Conservation (phyloP, 345 rosid species). For the Barbarea vulgaris region DNA sequence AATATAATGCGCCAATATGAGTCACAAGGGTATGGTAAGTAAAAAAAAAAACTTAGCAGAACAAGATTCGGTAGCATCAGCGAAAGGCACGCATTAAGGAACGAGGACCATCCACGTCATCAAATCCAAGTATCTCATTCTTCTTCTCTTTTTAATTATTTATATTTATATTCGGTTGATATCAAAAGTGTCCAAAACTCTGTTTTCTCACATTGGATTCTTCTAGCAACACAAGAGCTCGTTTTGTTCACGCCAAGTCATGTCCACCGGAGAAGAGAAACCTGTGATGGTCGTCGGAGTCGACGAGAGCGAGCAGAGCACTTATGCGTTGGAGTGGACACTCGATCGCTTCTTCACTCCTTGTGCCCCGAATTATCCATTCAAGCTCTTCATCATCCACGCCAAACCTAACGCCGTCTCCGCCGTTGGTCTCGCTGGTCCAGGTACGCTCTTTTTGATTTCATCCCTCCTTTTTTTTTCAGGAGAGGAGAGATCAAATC, state of each 20-base stretch:
- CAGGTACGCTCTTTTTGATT: constrained; percentile 49
- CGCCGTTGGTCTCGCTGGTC: constrained; percentile 71
- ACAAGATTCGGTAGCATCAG: not conserved
- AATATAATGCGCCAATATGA: not conserved
- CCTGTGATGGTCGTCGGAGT: constrained; percentile 61
- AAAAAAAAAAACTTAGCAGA: not conserved
- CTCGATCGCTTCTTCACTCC: constrained; percentile 77
- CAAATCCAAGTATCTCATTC: constrained; percentile 19
- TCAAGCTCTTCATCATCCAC: constrained; percentile 74
- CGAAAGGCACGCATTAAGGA: not conserved
- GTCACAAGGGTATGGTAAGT: not conserved
- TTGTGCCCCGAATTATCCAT: constrained; percentile 54
- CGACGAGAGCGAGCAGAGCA: constrained; percentile 74
- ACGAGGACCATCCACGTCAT: constrained; percentile 22
- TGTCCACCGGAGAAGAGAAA: constrained; percentile 53
- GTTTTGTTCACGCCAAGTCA: constrained; percentile 21
- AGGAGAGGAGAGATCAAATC: too few species aligned
- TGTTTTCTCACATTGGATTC: constrained; percentile 2
- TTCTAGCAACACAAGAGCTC: not conserved
- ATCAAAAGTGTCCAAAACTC: not conserved
- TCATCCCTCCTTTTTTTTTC: not conserved
- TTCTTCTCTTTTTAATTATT: too few species aligned
- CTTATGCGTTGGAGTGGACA: constrained; percentile 87
- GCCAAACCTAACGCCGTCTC: constrained; percentile 72
- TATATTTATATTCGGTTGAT: too few species aligned